Percentiles rank a stretch among this genome's conserved stretches.
Conservation (phyloP, 345 rosid species). For the Salix dunnii region DNA sequence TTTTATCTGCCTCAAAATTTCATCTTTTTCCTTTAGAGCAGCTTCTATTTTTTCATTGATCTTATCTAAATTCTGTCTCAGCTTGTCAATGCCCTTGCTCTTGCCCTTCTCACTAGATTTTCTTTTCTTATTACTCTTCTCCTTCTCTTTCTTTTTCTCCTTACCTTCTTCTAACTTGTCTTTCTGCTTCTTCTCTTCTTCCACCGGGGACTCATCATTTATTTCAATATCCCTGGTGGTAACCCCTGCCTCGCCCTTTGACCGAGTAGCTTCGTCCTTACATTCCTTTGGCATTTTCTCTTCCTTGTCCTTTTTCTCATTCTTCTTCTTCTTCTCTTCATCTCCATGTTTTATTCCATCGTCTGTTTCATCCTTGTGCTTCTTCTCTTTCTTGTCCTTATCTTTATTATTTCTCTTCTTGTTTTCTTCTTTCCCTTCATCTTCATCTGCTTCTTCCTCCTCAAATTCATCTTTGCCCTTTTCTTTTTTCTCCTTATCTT, state of each 20-base stretch:
- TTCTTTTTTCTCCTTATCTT: conserved; percentile 1
- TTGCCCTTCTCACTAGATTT: conserved; percentile 42
- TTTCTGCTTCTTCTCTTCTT: conserved; percentile 30
- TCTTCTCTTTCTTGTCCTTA: conserved; percentile 7
- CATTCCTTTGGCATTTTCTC: conserved; percentile 2
- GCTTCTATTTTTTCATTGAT: conserved; percentile 52
- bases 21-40: conserved; percentile 43
- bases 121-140: conserved; percentile 44
- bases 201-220: conserved; percentile 22
- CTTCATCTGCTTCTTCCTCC: background rate
- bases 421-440: background rate
- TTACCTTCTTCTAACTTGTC: conserved; percentile 21
- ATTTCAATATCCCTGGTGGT: conserved; percentile 28
- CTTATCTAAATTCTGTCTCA: conserved; percentile 53
- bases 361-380: conserved; percentile 7
- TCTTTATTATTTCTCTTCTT: conserved; percentile 13
- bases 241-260: conserved; percentile 18
- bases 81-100: conserved; percentile 42
- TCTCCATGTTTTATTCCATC: background rate
- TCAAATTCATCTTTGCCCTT: background rate
- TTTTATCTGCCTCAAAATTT: conserved; percentile 54
- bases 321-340: conserved; percentile 6
- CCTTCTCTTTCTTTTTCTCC: conserved; percentile 26
- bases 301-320: conserved; percentile 15
- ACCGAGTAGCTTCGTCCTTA: conserved; percentile 9